Conservation (phyloP, 108 stramenopile species). For the Cyclotella atomus region DNA sequence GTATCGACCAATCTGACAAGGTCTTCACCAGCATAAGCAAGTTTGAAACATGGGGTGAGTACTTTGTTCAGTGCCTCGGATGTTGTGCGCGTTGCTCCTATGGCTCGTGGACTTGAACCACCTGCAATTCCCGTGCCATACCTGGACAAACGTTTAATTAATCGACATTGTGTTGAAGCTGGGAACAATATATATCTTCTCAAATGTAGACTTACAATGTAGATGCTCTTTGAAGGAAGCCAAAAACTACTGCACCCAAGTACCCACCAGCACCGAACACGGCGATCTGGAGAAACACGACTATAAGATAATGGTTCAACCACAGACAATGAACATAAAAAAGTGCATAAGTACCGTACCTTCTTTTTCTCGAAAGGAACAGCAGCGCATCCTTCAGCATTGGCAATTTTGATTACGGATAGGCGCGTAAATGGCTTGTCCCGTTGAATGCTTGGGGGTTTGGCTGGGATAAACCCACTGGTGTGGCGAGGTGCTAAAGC, state of each 20-base stretch:
- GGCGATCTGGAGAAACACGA: conserved; percentile 34
- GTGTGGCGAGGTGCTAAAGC: conserved; percentile 9
- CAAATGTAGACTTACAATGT: conserved; percentile 35
- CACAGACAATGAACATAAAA: background rate
- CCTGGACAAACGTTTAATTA: conserved; percentile 22
- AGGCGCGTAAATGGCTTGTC: background rate
- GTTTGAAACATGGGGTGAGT: conserved; percentile 61
- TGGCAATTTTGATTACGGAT: background rate
- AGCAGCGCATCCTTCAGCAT: conserved; percentile 59
- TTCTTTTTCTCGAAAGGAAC: conserved; percentile 71
- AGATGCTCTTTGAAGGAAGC: conserved; percentile 78
- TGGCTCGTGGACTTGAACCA: conserved; percentile 51
- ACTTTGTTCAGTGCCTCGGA: conserved; percentile 60
- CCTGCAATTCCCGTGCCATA: conserved; percentile 82
- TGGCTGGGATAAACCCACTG: background rate
- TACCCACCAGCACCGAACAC: conserved; percentile 83
- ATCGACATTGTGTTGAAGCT: too few species aligned
- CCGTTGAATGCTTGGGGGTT: background rate
- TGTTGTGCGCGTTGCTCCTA: conserved; percentile 64
- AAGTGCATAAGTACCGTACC: background rate
- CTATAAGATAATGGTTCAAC: background rate
- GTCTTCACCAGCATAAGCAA: conserved; percentile 77
- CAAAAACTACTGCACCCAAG: conserved; percentile 69
- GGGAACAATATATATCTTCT: too few species aligned
- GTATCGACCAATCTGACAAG: conserved; percentile 67